These are phyloP conservation scores for Trichoderma sp. DNA, from an alignment of 2,329 filamentous ascomycete genomes.

Conservation along the genomic window DNA sequence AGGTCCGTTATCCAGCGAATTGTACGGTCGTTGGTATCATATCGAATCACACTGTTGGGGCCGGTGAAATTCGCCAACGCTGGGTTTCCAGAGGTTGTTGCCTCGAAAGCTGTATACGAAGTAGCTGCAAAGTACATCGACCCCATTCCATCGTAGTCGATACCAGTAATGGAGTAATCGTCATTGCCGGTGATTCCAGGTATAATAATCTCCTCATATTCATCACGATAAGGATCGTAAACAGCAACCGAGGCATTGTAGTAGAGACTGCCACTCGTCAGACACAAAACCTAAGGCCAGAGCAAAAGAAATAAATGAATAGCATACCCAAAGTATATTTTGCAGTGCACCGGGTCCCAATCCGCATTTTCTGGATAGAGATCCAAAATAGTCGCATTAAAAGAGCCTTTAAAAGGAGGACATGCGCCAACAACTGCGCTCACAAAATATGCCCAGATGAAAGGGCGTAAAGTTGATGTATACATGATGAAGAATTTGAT, in stretches of 20 bases:
- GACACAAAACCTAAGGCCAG: neutral
- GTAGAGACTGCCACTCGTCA: neutral
- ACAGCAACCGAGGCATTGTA: neutral
- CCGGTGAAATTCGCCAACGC: neutral
- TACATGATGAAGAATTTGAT: neutral
- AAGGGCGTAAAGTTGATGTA: neutral
- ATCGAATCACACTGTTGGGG: neutral
- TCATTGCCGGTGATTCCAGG: neutral
- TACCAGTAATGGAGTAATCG: neutral
- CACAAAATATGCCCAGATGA: neutral
- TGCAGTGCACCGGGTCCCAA: neutral
- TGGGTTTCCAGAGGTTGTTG: neutral
- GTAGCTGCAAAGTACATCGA: neutral
- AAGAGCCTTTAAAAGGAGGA: neutral
- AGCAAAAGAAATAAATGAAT: neutral
- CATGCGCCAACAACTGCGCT: neutral
- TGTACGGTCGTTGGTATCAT: neutral
- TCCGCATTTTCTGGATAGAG: neutral
- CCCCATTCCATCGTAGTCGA: neutral
- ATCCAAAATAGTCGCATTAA: neutral
- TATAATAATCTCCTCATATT: neutral
- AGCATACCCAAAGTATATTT: slow-evolving; percentile 3
- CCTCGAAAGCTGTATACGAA: neutral
- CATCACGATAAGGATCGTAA: neutral
- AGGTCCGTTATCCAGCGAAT: neutral